These are phyloP conservation scores for Phytophthora megakarya DNA, from an alignment of 352 stramenopile species.

Conservation along the genomic window DNA sequence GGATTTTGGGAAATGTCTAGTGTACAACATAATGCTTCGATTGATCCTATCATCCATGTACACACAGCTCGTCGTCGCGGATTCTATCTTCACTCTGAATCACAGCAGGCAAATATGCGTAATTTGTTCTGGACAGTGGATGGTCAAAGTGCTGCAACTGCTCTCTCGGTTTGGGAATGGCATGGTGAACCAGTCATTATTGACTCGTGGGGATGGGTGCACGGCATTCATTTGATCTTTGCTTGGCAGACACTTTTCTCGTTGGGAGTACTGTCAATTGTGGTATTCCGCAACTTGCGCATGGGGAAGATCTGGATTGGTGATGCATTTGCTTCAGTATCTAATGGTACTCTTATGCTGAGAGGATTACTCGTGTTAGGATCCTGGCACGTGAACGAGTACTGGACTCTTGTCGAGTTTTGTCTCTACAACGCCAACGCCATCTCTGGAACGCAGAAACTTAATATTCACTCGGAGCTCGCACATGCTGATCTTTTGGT, in stretches of 20 bases:
- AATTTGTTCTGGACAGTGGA: constrained; percentile 35
- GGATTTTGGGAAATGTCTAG: constrained; percentile 32
- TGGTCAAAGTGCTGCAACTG: constrained; percentile 18
- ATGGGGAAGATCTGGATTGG: constrained; percentile 49
- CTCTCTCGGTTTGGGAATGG: constrained; percentile 37
- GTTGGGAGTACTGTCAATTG: constrained; percentile 33
- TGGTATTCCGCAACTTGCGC: constrained; percentile 40
- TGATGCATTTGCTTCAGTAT: constrained; percentile 44
- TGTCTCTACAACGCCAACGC: constrained; percentile 18
- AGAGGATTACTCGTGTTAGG: constrained; percentile 36
- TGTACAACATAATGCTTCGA: constrained; percentile 10
- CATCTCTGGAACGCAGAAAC: constrained; percentile 10
- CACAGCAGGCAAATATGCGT: constrained; percentile 45
- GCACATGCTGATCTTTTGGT: constrained; percentile 41
- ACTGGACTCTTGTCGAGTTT: constrained; percentile 40
- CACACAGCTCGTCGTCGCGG: constrained; percentile 39
- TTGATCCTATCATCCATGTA: constrained; percentile 27
- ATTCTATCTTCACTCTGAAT: constrained; percentile 42
- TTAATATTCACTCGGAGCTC: constrained; percentile 33
- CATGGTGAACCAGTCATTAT: constrained; percentile 35
- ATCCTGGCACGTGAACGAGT: constrained; percentile 42
- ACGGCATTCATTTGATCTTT: constrained; percentile 44
- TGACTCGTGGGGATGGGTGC: constrained; percentile 54
- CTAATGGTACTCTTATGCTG: constrained; percentile 32
- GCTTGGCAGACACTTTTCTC: constrained; percentile 34